Percentiles rank a stretch among this genome's conserved stretches.
Conservation (phyloP, 345 rosid species). For the Iberis pinnata region DNA sequence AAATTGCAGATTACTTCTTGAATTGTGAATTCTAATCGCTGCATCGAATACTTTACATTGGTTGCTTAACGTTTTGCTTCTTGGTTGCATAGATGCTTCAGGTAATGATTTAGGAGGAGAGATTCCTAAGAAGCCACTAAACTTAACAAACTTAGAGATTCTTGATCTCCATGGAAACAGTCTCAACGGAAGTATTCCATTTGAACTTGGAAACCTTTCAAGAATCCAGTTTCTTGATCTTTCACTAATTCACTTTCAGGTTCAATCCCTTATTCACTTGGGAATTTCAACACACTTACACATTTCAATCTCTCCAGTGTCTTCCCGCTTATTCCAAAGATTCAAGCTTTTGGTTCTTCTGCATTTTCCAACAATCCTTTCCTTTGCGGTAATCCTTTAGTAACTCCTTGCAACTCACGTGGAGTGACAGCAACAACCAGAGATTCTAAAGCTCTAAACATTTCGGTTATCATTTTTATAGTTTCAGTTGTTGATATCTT, state of each 20-base stretch:
- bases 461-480: slow-evolving; percentile 76
- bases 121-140: slow-evolving; percentile 51
- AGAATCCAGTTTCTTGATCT: slow-evolving; percentile 57
- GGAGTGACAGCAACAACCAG: slow-evolving; percentile 28
- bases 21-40: slow-evolving; percentile 58
- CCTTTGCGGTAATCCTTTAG: slow-evolving; percentile 76
- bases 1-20: slow-evolving; percentile 66
- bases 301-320: slow-evolving; percentile 64
- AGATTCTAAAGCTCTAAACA: slow-evolving; percentile 49
- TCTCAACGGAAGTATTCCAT: slow-evolving; percentile 68
- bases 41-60: slow-evolving; percentile 16
- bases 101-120: slow-evolving; percentile 67
- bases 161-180: slow-evolving; percentile 66
- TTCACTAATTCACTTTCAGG: slow-evolving; percentile 68
- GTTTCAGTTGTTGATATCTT: slow-evolving; percentile 78
- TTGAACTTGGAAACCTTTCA: slow-evolving; percentile 51
- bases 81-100: slow-evolving; percentile 77
- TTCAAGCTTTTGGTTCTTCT: slow-evolving; percentile 56
- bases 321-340: slow-evolving; percentile 44
- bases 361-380: slow-evolving; percentile 64
- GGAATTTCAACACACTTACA: slow-evolving; percentile 40
- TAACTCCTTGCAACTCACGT: slow-evolving; percentile 40
- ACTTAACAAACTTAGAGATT: slow-evolving; percentile 62
- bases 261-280: slow-evolving; percentile 63
- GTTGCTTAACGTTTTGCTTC: slow-evolving; percentile 38